Percentiles rank a stretch among this genome's conserved stretches.
These are phyloP conservation scores for Phytophthora constricta DNA, from an alignment of 352 stramenopile genomes.

Conservation along the genomic window DNA sequence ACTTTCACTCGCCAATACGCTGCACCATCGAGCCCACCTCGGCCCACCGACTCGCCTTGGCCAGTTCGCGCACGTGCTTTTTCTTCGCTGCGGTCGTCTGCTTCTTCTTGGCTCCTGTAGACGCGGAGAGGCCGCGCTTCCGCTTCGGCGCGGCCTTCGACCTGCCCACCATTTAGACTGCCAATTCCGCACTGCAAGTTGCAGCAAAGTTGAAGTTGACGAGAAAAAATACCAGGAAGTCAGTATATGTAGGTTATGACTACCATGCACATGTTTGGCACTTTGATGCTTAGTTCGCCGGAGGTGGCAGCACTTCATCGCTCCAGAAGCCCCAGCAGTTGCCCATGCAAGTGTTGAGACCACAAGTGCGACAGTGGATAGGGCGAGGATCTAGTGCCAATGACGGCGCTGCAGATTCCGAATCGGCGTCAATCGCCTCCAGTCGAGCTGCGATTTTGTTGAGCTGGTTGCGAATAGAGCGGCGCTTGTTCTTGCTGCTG, in stretches of 20 bases:
- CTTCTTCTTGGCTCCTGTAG: constrained; percentile 29
- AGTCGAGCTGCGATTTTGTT: constrained; percentile 63
- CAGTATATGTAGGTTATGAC: not conserved
- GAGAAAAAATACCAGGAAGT: constrained; percentile 11
- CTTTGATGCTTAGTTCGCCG: constrained; percentile 15
- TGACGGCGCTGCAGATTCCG: constrained; percentile 41
- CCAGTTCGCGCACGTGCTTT: constrained; percentile 75
- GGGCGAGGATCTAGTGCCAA: constrained; percentile 40
- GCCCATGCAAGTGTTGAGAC: constrained; percentile 53
- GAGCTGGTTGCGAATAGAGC: constrained; percentile 74
- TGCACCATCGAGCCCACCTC: constrained; percentile 46
- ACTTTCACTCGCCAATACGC: not conserved
- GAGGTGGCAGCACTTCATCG: constrained; percentile 43
- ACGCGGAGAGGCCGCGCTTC: constrained; percentile 18
- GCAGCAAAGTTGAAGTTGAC: constrained; percentile 18
- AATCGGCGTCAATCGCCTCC: constrained; percentile 49
- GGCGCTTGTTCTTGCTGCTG: constrained; percentile 74
- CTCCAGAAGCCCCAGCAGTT: constrained; percentile 86
- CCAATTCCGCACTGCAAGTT: constrained; percentile 32
- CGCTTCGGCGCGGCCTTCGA: constrained; percentile 15
- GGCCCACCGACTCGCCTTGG: constrained; percentile 51
- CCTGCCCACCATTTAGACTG: constrained; percentile 19
- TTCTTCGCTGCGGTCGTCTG: constrained; percentile 66
- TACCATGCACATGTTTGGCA: constrained; percentile 11
- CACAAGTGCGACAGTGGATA: constrained; percentile 76